Conservation (phyloP, 2,329 filamentous ascomycete genomes). For the Colletotrichum plurivorum region DNA sequence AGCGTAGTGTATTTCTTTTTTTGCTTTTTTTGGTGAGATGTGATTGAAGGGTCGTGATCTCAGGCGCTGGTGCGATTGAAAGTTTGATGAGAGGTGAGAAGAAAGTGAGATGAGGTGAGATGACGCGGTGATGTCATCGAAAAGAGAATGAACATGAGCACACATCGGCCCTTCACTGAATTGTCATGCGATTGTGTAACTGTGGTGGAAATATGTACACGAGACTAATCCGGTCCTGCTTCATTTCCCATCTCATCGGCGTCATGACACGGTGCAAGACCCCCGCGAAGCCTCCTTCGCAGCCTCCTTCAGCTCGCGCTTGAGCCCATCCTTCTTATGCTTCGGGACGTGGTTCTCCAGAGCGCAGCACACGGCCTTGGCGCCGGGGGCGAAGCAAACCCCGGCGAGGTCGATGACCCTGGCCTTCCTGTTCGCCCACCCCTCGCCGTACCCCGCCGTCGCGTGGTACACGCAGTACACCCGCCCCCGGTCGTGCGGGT, state of each 20-base stretch:
- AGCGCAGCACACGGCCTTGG: slow-evolving; percentile 41
- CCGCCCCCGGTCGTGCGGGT: slow-evolving; percentile 64
- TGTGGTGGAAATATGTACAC: neutral
- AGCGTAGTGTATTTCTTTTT: too few species aligned
- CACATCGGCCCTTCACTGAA: too few species aligned
- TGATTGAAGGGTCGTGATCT: too few species aligned
- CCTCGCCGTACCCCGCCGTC: slow-evolving; percentile 54
- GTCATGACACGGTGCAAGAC: slow-evolving; percentile 18
- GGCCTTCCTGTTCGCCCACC: slow-evolving; percentile 43
- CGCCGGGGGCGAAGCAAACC: slow-evolving; percentile 37
- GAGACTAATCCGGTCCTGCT: neutral
- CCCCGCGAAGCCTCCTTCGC: neutral
- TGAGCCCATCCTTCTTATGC: slow-evolving; percentile 2
- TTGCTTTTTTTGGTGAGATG: too few species aligned
- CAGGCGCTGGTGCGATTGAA: too few species aligned
- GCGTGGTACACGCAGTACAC: slow-evolving; percentile 72
- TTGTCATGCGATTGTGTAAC: too few species aligned
- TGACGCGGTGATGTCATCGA: too few species aligned
- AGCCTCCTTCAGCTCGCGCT: neutral
- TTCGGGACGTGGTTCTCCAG: slow-evolving; percentile 31
- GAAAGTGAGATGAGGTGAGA: too few species aligned
- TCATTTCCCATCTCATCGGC: neutral
- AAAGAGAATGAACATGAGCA: too few species aligned
- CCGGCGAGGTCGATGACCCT: slow-evolving; percentile 40
- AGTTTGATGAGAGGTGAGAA: too few species aligned